Base-by-base conservation (phyloP, 352 stramenopile species). In the Phytophthora citricola region DNA sequence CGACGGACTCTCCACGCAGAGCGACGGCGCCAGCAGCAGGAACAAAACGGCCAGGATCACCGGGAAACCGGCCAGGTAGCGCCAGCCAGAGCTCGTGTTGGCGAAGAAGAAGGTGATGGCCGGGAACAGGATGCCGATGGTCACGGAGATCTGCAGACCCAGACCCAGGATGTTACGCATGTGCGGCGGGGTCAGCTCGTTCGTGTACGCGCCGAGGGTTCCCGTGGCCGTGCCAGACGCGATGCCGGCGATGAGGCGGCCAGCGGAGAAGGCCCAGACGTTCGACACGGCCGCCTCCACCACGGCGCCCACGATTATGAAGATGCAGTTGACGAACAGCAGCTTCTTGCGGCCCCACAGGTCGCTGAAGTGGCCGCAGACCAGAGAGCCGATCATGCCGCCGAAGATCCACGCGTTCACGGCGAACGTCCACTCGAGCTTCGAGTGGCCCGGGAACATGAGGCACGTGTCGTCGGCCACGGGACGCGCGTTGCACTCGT, bases 341-440 rank as follows among this genome's bases (percentile, higher is more conserved):
- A 70, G 17, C 17, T 20, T 20, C 17, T 20, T 20, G 17, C 17
- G 17, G 17, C 17, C 17, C 17, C 17, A 20, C 17, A 20, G 17
- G 17, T 20, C 17, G 17, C 17, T 20, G 17, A 20, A 20, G 17
- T 20, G 17, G 17, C 17, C 17, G 17, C 17, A 20, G 17, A 20
- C 17, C 17, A 20, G 17, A 20, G 17, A 20, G 17, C 17, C 80
- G 66, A 86, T 63, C 68, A 83, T 83, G 29, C 73, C 81, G 32
- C 76, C 78, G 53, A 84, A 62, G 63, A 87, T 73, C 78, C 78
- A 87, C 17, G 65, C 65, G 57, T 69, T 69, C 8, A 53, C 51
- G 43, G 62, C 62, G 54, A 69, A 66, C 26, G 56, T 63, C 56
- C 56, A 63, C 56, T 61, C 41, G 41, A 61, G 54, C 31, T 61